phyloP scores from a whole-genome alignment of 2,329 filamentous ascomycete genomes.

The Xenosphaeropsis pyriputrescens region DNA sequence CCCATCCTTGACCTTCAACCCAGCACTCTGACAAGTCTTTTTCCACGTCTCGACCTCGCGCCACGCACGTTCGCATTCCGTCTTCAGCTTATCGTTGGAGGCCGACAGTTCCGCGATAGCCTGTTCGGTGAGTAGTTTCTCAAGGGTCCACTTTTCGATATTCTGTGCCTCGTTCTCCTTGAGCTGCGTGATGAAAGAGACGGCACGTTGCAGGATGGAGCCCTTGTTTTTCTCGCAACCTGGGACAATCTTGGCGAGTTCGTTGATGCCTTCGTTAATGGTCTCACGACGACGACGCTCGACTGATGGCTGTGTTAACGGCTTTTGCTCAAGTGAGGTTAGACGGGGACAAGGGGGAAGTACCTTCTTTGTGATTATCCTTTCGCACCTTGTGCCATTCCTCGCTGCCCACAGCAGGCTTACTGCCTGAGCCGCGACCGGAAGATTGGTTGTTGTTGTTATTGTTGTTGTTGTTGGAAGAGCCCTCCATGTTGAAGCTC shows the following conservation, averaged over 20 bases:
- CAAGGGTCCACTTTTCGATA: slow-evolving; percentile 84
- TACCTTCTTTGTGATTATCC: slow-evolving; percentile 98
- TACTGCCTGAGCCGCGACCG: slow-evolving; percentile 30
- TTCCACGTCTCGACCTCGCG: slow-evolving; percentile 70
- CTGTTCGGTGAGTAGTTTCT: slow-evolving; percentile 81
- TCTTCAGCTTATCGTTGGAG: slow-evolving; percentile 77
- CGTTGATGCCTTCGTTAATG: slow-evolving; percentile 98
- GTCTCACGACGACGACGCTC: slow-evolving; percentile 93
- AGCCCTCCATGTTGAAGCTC: slow-evolving; percentile 26
- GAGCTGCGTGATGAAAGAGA: slow-evolving; percentile 86
- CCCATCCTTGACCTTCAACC: slow-evolving; percentile 19
- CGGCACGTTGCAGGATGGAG: slow-evolving; percentile 83
- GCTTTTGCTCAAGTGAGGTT: neutral
- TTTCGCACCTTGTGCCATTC: slow-evolving; percentile 97
- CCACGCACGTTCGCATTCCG: slow-evolving; percentile 65
- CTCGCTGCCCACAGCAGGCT: slow-evolving; percentile 85
- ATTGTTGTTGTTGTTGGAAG: slow-evolving; percentile 18
- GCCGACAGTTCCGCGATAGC: slow-evolving; percentile 77
- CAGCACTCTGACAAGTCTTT: slow-evolving; percentile 46
- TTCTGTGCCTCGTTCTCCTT: slow-evolving; percentile 91
- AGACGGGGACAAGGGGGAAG: slow-evolving; percentile 13
- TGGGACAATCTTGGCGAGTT: slow-evolving; percentile 92
- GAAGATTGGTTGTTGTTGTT: slow-evolving; percentile 27
- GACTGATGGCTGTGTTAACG: slow-evolving; percentile 41
- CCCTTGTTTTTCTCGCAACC: slow-evolving; percentile 99